Base-by-base conservation (phyloP, 805 yeast genomes). In the Candida michaelii region DNA sequence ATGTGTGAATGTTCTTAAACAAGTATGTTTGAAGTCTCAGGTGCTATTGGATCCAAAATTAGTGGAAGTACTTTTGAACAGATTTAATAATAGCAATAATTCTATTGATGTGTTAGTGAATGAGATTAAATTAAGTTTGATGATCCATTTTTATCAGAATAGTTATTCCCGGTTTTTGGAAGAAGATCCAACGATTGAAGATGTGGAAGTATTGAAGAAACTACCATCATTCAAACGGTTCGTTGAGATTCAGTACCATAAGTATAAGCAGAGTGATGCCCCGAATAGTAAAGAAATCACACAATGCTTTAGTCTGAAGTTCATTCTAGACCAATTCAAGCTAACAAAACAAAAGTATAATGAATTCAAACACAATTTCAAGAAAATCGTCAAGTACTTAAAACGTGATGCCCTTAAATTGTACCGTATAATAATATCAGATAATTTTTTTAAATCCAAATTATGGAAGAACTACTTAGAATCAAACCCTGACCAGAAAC, bases 111-210 rank as follows among this genome's bases (percentile, higher is more conserved):
- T 60, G 25, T 54, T 70, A 36, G 58, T 68, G 12, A 55, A 69
- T 3, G 69, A 66, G 45, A 54, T 70, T 31, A 66, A 65, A 41
- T 44, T 70, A 30, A 47, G 63, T 32, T 62, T 65, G 47, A 65
- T 69, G 71, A 65, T 65, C 16, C 63, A 66, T 44, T 70, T 64
- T 47, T 69, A 67, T 49, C 71, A 58, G 52, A 64, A 61, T 58
- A 67, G 68, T 10, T 55, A 62, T 14, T 51, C 68, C 10, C 45
- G 54, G 1, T 44, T 66, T 42, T 39, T 54, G 2, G 45, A 52
- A 6, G 50, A 55, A 30, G 43, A 14, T 31, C 37, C 14, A 21
- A 38, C 4, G 39, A 49, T 37, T 42, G 47, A 33, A 11, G 46
- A 46, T 31, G 38, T 39, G 18, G 57, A 50, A 5, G 56, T 58